Evolutionary conservation across 306 rosid genomes (phyloP).

Genomic region (Biancaea sappan): DNA sequence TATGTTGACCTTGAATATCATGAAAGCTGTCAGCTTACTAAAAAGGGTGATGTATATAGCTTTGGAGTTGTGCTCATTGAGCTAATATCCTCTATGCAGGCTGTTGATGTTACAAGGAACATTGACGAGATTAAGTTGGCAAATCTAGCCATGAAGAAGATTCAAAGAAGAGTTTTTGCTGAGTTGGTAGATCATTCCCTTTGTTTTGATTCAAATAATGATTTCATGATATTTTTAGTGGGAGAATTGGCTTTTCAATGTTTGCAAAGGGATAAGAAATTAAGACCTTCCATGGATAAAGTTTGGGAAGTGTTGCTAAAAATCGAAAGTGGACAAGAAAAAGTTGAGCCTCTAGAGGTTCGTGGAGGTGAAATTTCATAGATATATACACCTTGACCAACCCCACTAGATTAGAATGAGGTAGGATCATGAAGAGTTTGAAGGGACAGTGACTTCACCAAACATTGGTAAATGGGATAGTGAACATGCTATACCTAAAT

Average conservation of each 20-base stretch:
- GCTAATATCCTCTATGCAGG: conserved; percentile 40
- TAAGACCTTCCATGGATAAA: conserved; percentile 43
- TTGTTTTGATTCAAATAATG: too few species aligned
- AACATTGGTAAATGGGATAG: too few species aligned
- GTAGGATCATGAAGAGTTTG: background rate
- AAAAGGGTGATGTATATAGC: conserved; percentile 57
- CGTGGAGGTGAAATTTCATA: background rate
- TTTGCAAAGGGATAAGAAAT: conserved; percentile 36
- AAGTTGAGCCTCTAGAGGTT: background rate
- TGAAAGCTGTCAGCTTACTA: conserved; percentile 48
- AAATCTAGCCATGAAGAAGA: too few species aligned
- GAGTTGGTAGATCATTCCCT: too few species aligned
- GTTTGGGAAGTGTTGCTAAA: conserved; percentile 32
- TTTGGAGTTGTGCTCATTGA: conserved; percentile 55
- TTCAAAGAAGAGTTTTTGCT: too few species aligned
- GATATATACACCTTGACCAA: background rate
- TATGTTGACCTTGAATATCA: conserved; percentile 54
- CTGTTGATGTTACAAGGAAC: conserved; percentile 30
- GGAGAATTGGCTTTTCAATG: conserved; percentile 42
- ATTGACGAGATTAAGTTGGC: conserved; percentile 42
- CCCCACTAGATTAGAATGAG: background rate
- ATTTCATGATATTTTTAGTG: conserved; percentile 26
- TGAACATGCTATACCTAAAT: background rate
- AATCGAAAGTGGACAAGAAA: conserved; percentile 23
- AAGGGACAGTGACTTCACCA: background rate